Percentiles rank a stretch among this genome's conserved stretches.
Conservation (phyloP, 352 stramenopile genomes). For the Plasmopara muralis region DNA sequence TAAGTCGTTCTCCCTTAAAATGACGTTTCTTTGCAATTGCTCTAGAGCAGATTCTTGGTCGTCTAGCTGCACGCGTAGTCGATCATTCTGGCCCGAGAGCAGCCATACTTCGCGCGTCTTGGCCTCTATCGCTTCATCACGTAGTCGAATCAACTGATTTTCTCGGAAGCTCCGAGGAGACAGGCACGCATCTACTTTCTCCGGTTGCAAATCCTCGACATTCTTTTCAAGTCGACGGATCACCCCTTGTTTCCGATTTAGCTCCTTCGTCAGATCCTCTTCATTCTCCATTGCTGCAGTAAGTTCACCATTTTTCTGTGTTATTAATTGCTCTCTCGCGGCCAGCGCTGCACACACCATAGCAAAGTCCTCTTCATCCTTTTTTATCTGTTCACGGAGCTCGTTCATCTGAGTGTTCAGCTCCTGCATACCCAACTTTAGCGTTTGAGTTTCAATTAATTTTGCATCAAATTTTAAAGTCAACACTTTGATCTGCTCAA, state of each 20-base stretch:
- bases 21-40: conserved; percentile 46
- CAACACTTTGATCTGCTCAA: conserved; percentile 35
- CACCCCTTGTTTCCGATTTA: conserved; percentile 31
- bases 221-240: conserved; percentile 45
- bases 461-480: conserved; percentile 8
- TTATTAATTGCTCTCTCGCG: conserved; percentile 39
- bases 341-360: conserved; percentile 52
- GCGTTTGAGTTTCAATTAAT: conserved; percentile 9
- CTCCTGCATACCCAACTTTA: conserved; percentile 18
- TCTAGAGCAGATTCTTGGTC: conserved; percentile 57
- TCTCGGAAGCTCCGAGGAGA: conserved; percentile 69
- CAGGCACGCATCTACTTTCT: conserved; percentile 50
- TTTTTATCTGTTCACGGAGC: conserved; percentile 40
- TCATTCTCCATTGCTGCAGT: conserved; percentile 21
- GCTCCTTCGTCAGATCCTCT: conserved; percentile 34
- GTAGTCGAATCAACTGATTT: conserved; percentile 63
- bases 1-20: conserved; percentile 56
- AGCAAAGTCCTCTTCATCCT: conserved; percentile 62
- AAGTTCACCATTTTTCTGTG: conserved; percentile 34
- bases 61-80: conserved; percentile 57
- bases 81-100: conserved; percentile 57
- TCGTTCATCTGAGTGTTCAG: conserved; percentile 26
- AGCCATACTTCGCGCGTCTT: conserved; percentile 72
- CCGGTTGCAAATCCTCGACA: conserved; percentile 32
- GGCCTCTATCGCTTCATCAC: conserved; percentile 63